phyloP scores from a whole-genome alignment of 176 grass and related monocot genomes.

The Bolboschoenus planiculmis region DNA sequence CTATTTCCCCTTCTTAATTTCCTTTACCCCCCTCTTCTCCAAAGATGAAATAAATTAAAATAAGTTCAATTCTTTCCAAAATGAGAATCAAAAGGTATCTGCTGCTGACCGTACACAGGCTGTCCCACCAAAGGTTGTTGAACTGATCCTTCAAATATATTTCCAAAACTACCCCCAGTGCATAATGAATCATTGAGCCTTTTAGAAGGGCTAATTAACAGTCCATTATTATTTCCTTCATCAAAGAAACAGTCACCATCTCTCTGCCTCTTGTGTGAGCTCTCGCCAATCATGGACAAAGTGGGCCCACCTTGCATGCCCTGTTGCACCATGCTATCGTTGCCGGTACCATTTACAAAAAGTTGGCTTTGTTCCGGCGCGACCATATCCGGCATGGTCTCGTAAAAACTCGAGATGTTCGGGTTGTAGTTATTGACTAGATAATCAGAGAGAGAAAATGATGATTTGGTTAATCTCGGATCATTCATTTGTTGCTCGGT shows the following conservation, averaged over 20 bases:
- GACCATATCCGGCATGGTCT: neutral
- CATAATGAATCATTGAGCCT: conserved; percentile 5
- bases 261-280: conserved; percentile 15
- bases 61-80: conserved; percentile 22
- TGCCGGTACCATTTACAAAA: neutral
- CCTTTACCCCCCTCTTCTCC: neutral
- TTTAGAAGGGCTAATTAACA: conserved; percentile 9
- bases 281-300: conserved; percentile 10
- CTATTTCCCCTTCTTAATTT: neutral
- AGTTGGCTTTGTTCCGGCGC: neutral
- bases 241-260: conserved; percentile 18
- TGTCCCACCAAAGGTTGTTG: conserved; percentile 9
- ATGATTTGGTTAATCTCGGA: neutral
- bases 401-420: conserved; percentile 3
- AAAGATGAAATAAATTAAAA: neutral
- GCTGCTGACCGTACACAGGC: conserved; percentile 17
- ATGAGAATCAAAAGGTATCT: conserved; percentile 9
- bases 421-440: conserved; percentile 6
- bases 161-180: conserved; percentile 5
- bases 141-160: neutral
- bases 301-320: conserved; percentile 9
- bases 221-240: neutral
- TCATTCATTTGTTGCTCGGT: neutral
- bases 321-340: neutral
- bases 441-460: conserved; percentile 17